phyloP scores from a whole-genome alignment of 768 basidiomycete species.

The Suillus plorans region DNA sequence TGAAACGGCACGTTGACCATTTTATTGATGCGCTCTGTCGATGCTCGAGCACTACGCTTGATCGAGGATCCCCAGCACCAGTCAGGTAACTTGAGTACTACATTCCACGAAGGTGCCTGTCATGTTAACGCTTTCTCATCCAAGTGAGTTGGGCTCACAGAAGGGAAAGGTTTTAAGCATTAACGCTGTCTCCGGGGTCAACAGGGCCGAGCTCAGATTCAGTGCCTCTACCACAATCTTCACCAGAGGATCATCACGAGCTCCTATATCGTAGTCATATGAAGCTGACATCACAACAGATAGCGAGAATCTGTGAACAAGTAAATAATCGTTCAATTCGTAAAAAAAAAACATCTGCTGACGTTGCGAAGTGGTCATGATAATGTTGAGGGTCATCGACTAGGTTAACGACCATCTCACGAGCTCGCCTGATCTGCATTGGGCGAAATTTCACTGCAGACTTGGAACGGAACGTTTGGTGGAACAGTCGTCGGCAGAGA shows the following conservation, averaged over 20 bases:
- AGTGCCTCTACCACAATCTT: not conserved
- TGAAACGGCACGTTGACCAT: slow-evolving; percentile 8
- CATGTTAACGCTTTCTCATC: not conserved
- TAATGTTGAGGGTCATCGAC: slow-evolving; percentile 29
- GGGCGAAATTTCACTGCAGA: slow-evolving; percentile 24
- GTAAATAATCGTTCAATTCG: not conserved
- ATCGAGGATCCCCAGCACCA: slow-evolving; percentile 13
- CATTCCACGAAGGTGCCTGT: not conserved
- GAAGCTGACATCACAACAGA: slow-evolving; percentile 7
- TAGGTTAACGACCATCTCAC: slow-evolving; percentile 26
- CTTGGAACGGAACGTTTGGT: slow-evolving; percentile 37
- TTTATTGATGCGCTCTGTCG: not conserved
- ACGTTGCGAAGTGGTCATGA: slow-evolving; percentile 19
- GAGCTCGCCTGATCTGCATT: slow-evolving; percentile 22
- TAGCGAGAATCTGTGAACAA: slow-evolving; percentile 5
- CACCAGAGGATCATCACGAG: slow-evolving; percentile 6
- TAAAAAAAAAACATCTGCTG: not conserved
- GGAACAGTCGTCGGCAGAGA: slow-evolving; percentile 34
- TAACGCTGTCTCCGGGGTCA: slow-evolving; percentile 6
- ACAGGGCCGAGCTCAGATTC: too few species aligned
- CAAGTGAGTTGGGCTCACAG: not conserved
- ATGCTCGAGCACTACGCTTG: slow-evolving; percentile 5
- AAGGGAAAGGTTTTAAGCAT: slow-evolving; percentile 3
- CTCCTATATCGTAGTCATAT: slow-evolving; percentile 3
- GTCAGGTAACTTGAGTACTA: slow-evolving; percentile 8